Evolutionary conservation across 2,329 filamentous ascomycete species (phyloP), one percentile per base, ranked within the genome.

Genomic region (Scedosporium minutisporum): DNA sequence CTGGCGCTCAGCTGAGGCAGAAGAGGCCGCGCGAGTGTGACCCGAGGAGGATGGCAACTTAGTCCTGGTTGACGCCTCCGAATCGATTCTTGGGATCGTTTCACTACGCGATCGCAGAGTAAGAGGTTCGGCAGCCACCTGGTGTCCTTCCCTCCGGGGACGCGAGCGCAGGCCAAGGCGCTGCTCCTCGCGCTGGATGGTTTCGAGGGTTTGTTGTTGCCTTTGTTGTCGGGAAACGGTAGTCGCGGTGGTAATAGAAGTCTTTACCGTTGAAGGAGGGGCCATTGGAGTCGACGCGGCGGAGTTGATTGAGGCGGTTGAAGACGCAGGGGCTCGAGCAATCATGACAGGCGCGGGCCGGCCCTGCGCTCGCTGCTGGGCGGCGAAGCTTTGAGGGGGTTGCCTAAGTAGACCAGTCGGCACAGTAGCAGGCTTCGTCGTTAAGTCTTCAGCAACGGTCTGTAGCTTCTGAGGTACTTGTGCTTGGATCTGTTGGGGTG

Each of bases 321-420:
- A n/a, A 25, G 55, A 7, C 4, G 55, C 5, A 41, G 55, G n/a
- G 12, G 55, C 27, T 14, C 29, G 51, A 14, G 51, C 10, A 55
- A 55, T 23, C 18, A 55, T 25, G 1, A 59, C 44, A 21, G 44
- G 27, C 14, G 53, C 53, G 41, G 61, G 61, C 18, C 61, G 78
- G 66, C 77, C 77, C 65, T 85, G 84, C 25, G 83, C 82, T 66
- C 85, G 76, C 67, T 88, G 85, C 66, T 88, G 85, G 3, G 85
- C 85, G 12, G 85, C 85, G 71, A 87, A 88, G 69, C 85, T 88
- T 69, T 87, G 85, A 9, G 83, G 83, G 2, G 79, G 82, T 42
- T 78, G 81, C 42, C 79, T 77, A 23, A 85, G 70, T 4, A 84
- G 72, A 4, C 77, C 77, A 41, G 61, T 64, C 41, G 63, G 57